Conservation (phyloP, 2,329 filamentous ascomycete species). For the Penicillium sp. region DNA sequence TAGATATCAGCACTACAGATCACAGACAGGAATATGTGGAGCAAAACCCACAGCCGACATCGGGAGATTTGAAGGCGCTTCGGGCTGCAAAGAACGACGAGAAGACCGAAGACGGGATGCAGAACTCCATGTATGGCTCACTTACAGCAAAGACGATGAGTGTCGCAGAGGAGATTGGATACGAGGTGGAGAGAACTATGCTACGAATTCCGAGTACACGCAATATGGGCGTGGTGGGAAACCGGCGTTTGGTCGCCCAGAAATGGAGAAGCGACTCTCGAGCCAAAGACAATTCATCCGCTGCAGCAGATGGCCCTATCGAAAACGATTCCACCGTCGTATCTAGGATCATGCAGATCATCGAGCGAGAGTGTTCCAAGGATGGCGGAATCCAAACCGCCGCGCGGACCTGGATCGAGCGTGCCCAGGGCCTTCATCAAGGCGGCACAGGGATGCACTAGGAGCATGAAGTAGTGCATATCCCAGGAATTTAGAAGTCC, state of each 20-base stretch:
- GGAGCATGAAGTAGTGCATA: too few relatives aligned
- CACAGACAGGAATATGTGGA: slow-evolving; percentile 10
- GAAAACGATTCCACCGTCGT: background rate
- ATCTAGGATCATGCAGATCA: slow-evolving; percentile 59
- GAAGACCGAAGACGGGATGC: slow-evolving; percentile 32
- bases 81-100: slow-evolving; percentile 36
- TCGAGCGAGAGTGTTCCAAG: slow-evolving; percentile 53
- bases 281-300: background rate
- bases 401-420: slow-evolving; percentile 52
- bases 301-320: slow-evolving; percentile 1
- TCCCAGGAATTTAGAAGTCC: too few relatives aligned
- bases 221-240: slow-evolving; percentile 77
- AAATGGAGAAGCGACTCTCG: slow-evolving; percentile 10
- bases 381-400: slow-evolving; percentile 46
- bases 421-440: slow-evolving; percentile 48
- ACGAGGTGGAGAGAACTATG: slow-evolving; percentile 75
- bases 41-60: slow-evolving; percentile 30
- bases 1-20: slow-evolving; percentile 44
- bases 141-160: slow-evolving; percentile 73
- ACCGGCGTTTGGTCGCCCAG: slow-evolving; percentile 36
- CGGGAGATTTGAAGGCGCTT: slow-evolving; percentile 43
- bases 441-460: slow-evolving; percentile 28
- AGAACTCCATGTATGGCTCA: slow-evolving; percentile 73
- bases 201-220: slow-evolving; percentile 88
- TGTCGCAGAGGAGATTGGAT: slow-evolving; percentile 70